Conservation (phyloP, 2,329 filamentous ascomycete species). For the Cercospora sp. region DNA sequence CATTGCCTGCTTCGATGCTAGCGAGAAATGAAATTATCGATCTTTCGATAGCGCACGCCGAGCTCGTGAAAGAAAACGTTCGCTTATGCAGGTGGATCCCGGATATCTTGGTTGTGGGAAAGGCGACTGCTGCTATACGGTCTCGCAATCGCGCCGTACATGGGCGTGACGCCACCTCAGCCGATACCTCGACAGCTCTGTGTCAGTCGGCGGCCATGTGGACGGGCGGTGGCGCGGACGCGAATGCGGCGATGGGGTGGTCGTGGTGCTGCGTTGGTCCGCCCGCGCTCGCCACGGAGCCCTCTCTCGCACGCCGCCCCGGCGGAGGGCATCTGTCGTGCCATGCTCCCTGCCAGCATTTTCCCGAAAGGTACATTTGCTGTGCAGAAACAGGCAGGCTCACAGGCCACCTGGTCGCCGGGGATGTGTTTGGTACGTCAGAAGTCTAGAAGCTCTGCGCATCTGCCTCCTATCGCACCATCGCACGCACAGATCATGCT, state of each 20-base stretch:
- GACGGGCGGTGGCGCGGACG: not conserved
- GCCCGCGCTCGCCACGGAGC: not conserved
- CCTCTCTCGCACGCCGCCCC: not conserved
- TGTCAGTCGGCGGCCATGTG: not conserved
- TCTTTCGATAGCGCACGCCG: slow-evolving; percentile 14
- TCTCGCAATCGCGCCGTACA: not conserved
- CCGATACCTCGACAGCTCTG: not conserved
- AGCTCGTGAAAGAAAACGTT: slow-evolving; percentile 12
- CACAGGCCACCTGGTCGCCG: slow-evolving; percentile 12
- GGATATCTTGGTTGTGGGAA: not conserved
- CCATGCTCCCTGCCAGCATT: slow-evolving; percentile 2
- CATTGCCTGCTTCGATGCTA: slow-evolving; percentile 18
- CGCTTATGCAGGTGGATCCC: slow-evolving; percentile 13
- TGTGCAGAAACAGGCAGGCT: slow-evolving; percentile 11
- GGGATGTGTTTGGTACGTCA: slow-evolving; percentile 8
- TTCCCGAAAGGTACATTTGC: not conserved
- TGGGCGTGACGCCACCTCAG: not conserved
- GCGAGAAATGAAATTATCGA: slow-evolving; percentile 12
- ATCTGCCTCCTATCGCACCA: slow-evolving; percentile 12
- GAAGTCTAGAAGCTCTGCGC: slow-evolving; percentile 11
- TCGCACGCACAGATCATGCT: slow-evolving; percentile 11
- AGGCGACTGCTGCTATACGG: not conserved
- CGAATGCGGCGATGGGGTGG: not conserved
- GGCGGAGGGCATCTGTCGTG: not conserved
- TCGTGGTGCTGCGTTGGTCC: not conserved